phyloP scores from a whole-genome alignment of 2,329 filamentous ascomycete species.

The Pseudocercospora crystallina region DNA sequence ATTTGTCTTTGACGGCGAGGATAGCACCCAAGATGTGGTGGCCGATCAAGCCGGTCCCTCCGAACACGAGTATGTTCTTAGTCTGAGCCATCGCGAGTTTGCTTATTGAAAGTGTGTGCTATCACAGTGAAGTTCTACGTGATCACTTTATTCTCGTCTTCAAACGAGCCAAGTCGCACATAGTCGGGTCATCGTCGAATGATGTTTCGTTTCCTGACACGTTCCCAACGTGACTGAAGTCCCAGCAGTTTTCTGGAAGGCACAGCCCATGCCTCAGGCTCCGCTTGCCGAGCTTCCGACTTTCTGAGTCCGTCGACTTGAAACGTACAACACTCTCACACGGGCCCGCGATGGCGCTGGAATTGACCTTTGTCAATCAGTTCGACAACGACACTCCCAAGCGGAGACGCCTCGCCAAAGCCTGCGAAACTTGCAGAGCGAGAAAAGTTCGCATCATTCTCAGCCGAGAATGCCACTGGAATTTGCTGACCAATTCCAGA shows the following conservation, averaged over 20 bases:
- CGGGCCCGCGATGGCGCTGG: slow-evolving; percentile 22
- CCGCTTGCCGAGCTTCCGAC: too few species aligned
- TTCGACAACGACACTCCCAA: slow-evolving; percentile 34
- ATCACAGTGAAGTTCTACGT: too few species aligned
- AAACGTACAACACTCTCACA: too few species aligned
- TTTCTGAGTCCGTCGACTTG: too few species aligned
- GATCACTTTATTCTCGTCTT: too few species aligned
- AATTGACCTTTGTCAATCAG: slow-evolving; percentile 37
- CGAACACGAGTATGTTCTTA: slow-evolving; percentile 53
- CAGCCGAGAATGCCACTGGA: background rate
- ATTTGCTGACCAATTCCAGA: slow-evolving; percentile 24
- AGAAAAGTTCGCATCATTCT: slow-evolving; percentile 28
- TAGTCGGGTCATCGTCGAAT: too few species aligned
- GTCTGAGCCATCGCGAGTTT: slow-evolving; percentile 3
- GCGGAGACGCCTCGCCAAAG: slow-evolving; percentile 34
- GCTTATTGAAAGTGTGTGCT: too few species aligned
- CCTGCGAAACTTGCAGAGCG: slow-evolving; percentile 33
- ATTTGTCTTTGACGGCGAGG: slow-evolving; percentile 45
- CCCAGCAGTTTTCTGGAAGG: too few species aligned
- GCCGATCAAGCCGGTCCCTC: slow-evolving; percentile 55
- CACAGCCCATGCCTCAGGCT: too few species aligned
- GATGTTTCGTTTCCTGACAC: too few species aligned
- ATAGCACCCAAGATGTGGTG: slow-evolving; percentile 53
- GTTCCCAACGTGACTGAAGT: too few species aligned
- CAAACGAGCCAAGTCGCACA: too few species aligned